phyloP scores from a whole-genome alignment of 169 alveolate genomes.

The Besnoitia besnoiti region DNA sequence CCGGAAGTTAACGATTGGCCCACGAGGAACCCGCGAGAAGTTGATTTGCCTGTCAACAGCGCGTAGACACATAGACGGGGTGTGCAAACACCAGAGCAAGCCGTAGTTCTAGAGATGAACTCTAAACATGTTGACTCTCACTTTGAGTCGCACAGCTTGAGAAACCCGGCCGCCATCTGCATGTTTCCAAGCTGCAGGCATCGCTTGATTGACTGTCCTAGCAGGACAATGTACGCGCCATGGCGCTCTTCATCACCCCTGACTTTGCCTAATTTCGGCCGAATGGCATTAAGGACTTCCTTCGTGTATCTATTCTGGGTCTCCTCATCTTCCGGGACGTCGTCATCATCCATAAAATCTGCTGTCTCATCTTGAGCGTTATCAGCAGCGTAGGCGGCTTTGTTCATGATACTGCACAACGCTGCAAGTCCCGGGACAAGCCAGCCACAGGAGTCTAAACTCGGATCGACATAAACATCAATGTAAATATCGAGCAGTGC shows the following conservation, averaged over 20 bases:
- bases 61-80: background rate
- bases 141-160: conserved; percentile 84
- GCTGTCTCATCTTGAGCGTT: conserved; percentile 29
- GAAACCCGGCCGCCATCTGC: conserved; percentile 89
- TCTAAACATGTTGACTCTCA: background rate
- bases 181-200: conserved; percentile 88
- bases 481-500: conserved; percentile 28
- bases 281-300: conserved; percentile 79
- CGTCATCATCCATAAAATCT: conserved; percentile 51
- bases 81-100: background rate
- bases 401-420: conserved; percentile 42
- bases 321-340: conserved; percentile 47
- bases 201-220: conserved; percentile 84
- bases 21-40: conserved; percentile 79
- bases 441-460: conserved; percentile 45
- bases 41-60: conserved; percentile 74
- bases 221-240: conserved; percentile 83
- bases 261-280: conserved; percentile 84
- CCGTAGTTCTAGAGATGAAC: background rate
- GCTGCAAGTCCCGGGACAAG: conserved; percentile 66
- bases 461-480: conserved; percentile 44
- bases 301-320: conserved; percentile 73
- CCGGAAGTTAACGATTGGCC: conserved; percentile 85
- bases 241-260: conserved; percentile 87
- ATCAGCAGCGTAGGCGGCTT: conserved; percentile 59